Percentiles rank a stretch among this genome's conserved stretches.
These are phyloP conservation scores for Kazachstania sp. DNA, from an alignment of 1,139 yeast species.

Conservation along the genomic window DNA sequence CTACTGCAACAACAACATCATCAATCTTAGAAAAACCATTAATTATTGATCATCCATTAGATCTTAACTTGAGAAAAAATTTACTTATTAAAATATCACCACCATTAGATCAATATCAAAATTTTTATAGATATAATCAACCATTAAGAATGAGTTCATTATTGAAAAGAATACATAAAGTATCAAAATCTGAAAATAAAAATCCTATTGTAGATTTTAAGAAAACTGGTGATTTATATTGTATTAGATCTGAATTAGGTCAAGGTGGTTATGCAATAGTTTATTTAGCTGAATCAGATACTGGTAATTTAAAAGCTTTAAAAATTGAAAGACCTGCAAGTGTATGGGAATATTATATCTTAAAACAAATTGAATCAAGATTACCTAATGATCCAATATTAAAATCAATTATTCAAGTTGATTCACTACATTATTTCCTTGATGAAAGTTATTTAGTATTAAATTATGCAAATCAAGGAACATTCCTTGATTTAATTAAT, in stretches of 20 bases:
- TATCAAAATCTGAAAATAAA: slow-evolving; percentile 33
- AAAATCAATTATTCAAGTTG: slow-evolving; percentile 43
- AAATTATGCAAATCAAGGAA: slow-evolving; percentile 67
- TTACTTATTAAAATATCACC: slow-evolving; percentile 24
- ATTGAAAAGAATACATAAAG: slow-evolving; percentile 33
- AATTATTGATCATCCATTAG: slow-evolving; percentile 21
- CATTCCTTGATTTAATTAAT: slow-evolving; percentile 66
- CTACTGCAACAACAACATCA: neutral
- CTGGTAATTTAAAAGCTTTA: slow-evolving; percentile 54
- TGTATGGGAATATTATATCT: slow-evolving; percentile 76
- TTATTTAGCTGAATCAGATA: slow-evolving; percentile 59
- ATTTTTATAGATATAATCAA: slow-evolving; percentile 30
- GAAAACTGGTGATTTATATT: slow-evolving; percentile 44
- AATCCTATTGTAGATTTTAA: slow-evolving; percentile 29
- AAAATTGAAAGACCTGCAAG: slow-evolving; percentile 67
- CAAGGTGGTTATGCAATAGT: slow-evolving; percentile 78
- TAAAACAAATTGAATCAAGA: slow-evolving; percentile 44
- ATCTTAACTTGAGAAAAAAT: slow-evolving; percentile 12
- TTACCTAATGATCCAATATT: slow-evolving; percentile 25
- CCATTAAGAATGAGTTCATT: slow-evolving; percentile 31
- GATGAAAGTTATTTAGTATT: slow-evolving; percentile 73
- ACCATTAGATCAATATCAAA: slow-evolving; percentile 27
- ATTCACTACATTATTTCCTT: slow-evolving; percentile 46
- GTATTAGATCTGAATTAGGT: slow-evolving; percentile 58
- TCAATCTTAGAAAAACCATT: neutral